Conservation (phyloP, 208 protist species). For the Leishmania lainsoni region DNA sequence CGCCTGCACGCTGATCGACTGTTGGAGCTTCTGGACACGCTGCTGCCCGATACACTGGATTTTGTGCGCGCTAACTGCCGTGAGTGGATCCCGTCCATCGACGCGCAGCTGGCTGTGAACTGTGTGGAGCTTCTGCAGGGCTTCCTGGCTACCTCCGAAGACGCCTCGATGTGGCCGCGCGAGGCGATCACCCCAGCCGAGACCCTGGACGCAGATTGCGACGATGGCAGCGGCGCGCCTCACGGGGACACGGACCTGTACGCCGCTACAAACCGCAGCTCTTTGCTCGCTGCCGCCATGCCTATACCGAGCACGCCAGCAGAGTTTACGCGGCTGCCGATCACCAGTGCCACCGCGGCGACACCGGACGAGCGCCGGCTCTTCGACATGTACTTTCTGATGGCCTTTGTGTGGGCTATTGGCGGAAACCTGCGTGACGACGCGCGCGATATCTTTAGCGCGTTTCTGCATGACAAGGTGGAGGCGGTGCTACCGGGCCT, state of each 20-base stretch:
- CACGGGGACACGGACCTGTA: slow-evolving; percentile 7
- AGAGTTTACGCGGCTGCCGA: slow-evolving; percentile 71
- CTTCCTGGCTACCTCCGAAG: slow-evolving; percentile 63
- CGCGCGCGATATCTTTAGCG: slow-evolving; percentile 87
- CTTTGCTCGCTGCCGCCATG: slow-evolving; percentile 12
- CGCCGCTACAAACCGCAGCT: slow-evolving; percentile 17
- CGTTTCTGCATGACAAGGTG: slow-evolving; percentile 78
- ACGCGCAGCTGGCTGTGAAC: slow-evolving; percentile 91
- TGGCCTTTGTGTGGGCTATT: slow-evolving; percentile 96
- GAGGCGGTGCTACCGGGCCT: slow-evolving; percentile 60
- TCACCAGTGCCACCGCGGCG: slow-evolving; percentile 51
- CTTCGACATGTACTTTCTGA: slow-evolving; percentile 95
- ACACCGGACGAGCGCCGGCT: slow-evolving; percentile 60
- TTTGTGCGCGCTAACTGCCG: slow-evolving; percentile 87
- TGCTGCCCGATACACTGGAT: slow-evolving; percentile 85
- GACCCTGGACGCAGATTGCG: slow-evolving; percentile 23
- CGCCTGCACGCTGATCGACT: slow-evolving; percentile 66
- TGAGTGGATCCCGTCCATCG: slow-evolving; percentile 90
- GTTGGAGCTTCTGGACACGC: slow-evolving; percentile 66
- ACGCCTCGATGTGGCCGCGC: slow-evolving; percentile 56
- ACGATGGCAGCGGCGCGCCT: slow-evolving; percentile 27
- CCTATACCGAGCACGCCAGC: slow-evolving; percentile 42
- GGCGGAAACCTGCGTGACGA: slow-evolving; percentile 94
- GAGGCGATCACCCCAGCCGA: slow-evolving; percentile 44
- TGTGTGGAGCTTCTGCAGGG: slow-evolving; percentile 91